Base-by-base conservation (phyloP, 2,329 filamentous ascomycete genomes). In the Aureobasidium mangrovei region DNA sequence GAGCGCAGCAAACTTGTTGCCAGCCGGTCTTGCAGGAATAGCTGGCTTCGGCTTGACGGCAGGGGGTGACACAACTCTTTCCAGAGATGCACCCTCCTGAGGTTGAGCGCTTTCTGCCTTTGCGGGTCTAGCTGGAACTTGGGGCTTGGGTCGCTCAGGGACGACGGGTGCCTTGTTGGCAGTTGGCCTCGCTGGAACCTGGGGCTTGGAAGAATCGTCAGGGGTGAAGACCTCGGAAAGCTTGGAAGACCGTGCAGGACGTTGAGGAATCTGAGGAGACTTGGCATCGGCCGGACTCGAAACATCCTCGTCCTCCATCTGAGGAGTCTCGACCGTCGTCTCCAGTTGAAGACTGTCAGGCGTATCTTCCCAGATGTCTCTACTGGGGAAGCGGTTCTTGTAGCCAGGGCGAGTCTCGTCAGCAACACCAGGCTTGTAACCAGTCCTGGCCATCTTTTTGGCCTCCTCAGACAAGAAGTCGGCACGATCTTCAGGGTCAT, bases 291-390 rank as follows among this genome's bases (percentile, higher is more conserved):
- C 48, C 9, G 54, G 54, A 32, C 47, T 42, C 6, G 41, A 35
- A 4, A 78, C 74, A 27, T 54, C 51, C 24, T 54, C 36, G 5
- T n/a, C 53, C 12, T 54, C 53, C 59, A 64, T 62, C 49, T 67
- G 63, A 35, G 66, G 66, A 6, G 58, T 59, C 33, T 67, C 71
- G 47, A 94, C 83, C 0, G 85, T 91, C 0, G 91, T 86, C 63
- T 90, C 83, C 24, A 94, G 78, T 59, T 86, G 79, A 55, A 87
- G 79, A 63, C 88, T 91, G 62, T 95, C 89, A 1, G 91, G 91
- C 0, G 81, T 84, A 67, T 97, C 91, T 72, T 97, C 91, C 91
- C 91, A 96, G 40, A 96, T 83, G 70, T 97, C 91, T 53, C 83
- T 83, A 67, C 91, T 95, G 0, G 91, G 91, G 68, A 97, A 97